Evolutionary conservation across 164 flowering plant species (phyloP), one percentile per base, ranked within the genome.

Genomic region (Annona squamosa): DNA sequence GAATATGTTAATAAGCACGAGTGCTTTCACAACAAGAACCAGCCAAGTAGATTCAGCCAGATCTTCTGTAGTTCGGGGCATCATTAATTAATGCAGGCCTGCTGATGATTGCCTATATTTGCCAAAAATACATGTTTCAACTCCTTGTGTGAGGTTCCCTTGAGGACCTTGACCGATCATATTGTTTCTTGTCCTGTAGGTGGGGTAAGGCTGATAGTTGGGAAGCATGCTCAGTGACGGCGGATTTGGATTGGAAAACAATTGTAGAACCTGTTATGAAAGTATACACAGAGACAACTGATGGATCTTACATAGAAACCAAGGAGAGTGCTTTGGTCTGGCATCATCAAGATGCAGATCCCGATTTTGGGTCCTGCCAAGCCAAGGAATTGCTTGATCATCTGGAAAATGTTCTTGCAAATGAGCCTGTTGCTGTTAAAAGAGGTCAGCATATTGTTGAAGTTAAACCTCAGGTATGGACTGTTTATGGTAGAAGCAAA

Each of bases 271-370:
- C 71, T 6, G 74, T 76, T 16, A 72, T 76, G 78, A 71, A 46
- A 46, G 6, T 71, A 26, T 76, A 76, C 46, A 76, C 78, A 2
- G 78, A 71, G 67, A 59, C 78, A 16, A 76, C 78, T 9, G 78
- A 76, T 66, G 75, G 78, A 5, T 76, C 78, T 67, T 67, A 5
- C 56, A 72, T 76, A 5, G 78, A 76, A 48, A 44, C 69, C 3
- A 76, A 76, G 71, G 78, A 76, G 43, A 76, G 75, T 67, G 78
- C 78, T 4, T 45, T 76, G 47, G 78, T 76, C 37, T 76, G 78
- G 78, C 78, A 72, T 42, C 75, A 76, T 62, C 75, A 76, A 67
- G 74, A 76, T 67, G 78, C 78, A 0, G 74, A 72, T 61, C 75
- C 78, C 5, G 74, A 71, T 12, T 76, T 76, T 42, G 78, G 78